A percentile compares a stretch with the other conserved stretches of the same genome.
Evolutionary conservation across 352 stramenopile species (phyloP).

Genomic region (Phytophthora sojae): DNA sequence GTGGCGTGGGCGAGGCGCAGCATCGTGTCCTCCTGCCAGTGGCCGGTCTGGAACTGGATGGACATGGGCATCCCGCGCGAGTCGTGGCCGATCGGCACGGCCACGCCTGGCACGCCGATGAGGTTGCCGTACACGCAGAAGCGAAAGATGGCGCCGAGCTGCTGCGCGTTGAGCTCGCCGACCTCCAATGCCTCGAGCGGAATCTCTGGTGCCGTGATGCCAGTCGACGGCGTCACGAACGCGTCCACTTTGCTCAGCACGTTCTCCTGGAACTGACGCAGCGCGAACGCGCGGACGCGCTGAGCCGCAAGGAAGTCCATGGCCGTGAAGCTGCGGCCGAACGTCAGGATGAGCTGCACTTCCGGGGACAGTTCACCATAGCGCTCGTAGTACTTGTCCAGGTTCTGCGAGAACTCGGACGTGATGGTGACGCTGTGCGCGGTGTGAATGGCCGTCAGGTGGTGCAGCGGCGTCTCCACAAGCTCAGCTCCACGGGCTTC

Average conservation of each 20-base stretch:
- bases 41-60: slow-evolving; percentile 77
- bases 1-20: slow-evolving; percentile 69
- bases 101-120: slow-evolving; percentile 82
- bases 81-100: slow-evolving; percentile 81
- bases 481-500: slow-evolving; percentile 69
- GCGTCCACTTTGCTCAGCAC: slow-evolving; percentile 89
- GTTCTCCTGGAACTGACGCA: slow-evolving; percentile 75
- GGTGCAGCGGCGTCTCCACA: slow-evolving; percentile 78
- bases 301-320: slow-evolving; percentile 89
- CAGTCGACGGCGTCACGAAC: slow-evolving; percentile 89
- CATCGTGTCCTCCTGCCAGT: slow-evolving; percentile 82
- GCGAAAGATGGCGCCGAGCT: slow-evolving; percentile 74
- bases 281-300: slow-evolving; percentile 82
- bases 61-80: slow-evolving; percentile 70
- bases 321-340: slow-evolving; percentile 71
- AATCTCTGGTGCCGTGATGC: slow-evolving; percentile 80
- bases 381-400: slow-evolving; percentile 72
- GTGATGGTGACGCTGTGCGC: slow-evolving; percentile 86
- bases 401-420: slow-evolving; percentile 77
- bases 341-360: slow-evolving; percentile 72
- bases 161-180: slow-evolving; percentile 66
- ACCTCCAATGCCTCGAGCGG: slow-evolving; percentile 45
- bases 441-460: slow-evolving; percentile 82
- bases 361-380: slow-evolving; percentile 73
- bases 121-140: slow-evolving; percentile 91